Percentiles rank a stretch among this genome's conserved stretches.
phyloP scores from a whole-genome alignment of 225 moss, liverwort and hornwort species.

The Pseudoscleropodium purum region DNA sequence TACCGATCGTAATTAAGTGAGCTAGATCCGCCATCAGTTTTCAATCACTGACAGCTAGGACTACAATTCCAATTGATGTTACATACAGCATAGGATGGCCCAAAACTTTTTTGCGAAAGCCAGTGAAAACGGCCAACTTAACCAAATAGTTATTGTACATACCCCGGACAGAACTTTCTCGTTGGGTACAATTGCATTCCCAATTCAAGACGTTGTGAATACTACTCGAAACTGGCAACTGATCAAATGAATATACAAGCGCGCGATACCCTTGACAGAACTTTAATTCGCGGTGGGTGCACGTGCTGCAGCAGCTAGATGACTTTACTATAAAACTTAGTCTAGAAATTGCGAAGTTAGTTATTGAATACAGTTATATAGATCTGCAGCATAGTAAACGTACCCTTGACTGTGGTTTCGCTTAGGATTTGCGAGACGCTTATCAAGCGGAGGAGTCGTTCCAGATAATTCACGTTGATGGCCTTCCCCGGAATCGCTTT shows the following conservation, averaged over 20 bases:
- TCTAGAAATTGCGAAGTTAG: neutral
- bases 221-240: neutral
- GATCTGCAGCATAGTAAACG: neutral
- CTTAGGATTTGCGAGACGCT: neutral
- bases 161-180: neutral
- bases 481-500: neutral
- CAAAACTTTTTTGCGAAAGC: neutral
- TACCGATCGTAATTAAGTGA: neutral
- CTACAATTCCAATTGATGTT: neutral
- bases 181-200: neutral
- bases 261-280: too few species aligned
- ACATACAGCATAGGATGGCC: too few species aligned
- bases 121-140: neutral
- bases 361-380: neutral
- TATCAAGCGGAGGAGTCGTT: neutral
- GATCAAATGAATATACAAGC: too few species aligned
- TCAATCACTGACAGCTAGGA: neutral
- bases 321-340: too few species aligned
- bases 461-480: neutral
- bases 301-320: too few species aligned
- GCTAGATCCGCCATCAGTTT: neutral
- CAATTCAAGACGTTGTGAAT: neutral
- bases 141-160: neutral
- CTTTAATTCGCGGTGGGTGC: too few species aligned
- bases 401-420: neutral